Evolutionary conservation across 352 stramenopile genomes (phyloP).

Genomic region (Globisporangium mamillatum): DNA sequence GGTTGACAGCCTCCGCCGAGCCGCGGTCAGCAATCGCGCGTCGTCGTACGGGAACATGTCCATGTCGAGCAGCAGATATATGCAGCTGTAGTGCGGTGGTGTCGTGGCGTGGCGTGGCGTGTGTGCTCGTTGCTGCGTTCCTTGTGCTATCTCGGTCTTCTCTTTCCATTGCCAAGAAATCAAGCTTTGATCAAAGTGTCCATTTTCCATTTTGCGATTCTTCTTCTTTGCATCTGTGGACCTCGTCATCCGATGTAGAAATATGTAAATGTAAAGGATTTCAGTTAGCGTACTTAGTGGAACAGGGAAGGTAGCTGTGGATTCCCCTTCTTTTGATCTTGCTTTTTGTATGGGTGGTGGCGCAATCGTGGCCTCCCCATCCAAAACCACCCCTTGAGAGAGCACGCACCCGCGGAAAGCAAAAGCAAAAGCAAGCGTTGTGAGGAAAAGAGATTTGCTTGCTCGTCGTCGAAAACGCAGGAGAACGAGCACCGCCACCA

Average conservation of each 20-base stretch:
- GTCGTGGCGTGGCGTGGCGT: background rate
- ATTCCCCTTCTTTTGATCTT: conserved; percentile 12
- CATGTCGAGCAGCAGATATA: conserved; percentile 28
- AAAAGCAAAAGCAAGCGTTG: conserved; percentile 4
- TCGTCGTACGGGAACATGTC: conserved; percentile 17
- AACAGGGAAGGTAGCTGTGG: background rate
- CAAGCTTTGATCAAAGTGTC: conserved; percentile 1
- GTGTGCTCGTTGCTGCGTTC: background rate
- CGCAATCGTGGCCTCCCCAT: conserved; percentile 19
- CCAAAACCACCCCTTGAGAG: conserved; percentile 18
- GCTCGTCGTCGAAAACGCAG: conserved; percentile 9
- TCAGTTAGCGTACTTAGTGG: conserved; percentile 13
- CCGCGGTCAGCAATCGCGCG: conserved; percentile 26
- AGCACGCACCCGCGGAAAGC: conserved; percentile 13
- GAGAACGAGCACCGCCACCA: conserved; percentile 11
- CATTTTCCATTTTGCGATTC: conserved; percentile 3
- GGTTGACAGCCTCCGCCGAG: conserved; percentile 70
- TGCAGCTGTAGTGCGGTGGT: conserved; percentile 27
- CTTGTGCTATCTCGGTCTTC: background rate
- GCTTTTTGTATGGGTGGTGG: conserved; percentile 14
- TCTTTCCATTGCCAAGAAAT: background rate
- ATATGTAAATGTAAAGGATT: background rate
- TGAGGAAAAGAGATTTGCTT: conserved; percentile 14
- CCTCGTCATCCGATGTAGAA: background rate
- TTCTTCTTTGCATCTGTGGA: background rate